Base-by-base conservation (phyloP, 1,284 basidiomycete species). In the Pseudozyma hubeiensis region DNA sequence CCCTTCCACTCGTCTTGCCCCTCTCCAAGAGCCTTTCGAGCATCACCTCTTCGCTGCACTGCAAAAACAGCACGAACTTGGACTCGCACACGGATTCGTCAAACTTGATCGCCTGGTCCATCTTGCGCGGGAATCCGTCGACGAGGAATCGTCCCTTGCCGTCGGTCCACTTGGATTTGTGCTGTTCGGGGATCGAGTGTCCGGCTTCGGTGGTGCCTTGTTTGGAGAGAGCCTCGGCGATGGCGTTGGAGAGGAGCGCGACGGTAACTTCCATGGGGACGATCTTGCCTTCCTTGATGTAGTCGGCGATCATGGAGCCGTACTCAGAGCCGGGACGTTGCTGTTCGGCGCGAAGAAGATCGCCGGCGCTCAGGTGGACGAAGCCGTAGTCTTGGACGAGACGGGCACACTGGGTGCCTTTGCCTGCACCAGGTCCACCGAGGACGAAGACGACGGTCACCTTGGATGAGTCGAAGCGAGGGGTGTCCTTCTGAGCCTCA, bases 211-310 rank as follows among this genome's bases (percentile, higher is more conserved):
- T 60, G 31, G 24, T 58, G 46, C 63, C 75, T 24, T 68, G 57
- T 31, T 64, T 52, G 17, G 84, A 39, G 46, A 96, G 85, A 10
- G 90, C 90, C 46, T 87, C 89, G 39, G 86, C 82, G 91, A 99
- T 99, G 14, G 96, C 95, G 83, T 93, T 96, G 87, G 95, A 90
- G 67, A 99, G 88, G 35, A 99, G 90, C 85, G 94, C 94, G 84
- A 99, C 90, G 35, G 97, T 99, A 64, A 99, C 92, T 84, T 97
- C 92, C 90, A 93, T 93, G 5, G 97, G 97, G 6, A 99, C 97
- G 80, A 99, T 97, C 71, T 88, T 90, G 61, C 97, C 97, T 85
- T 96, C 95, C 66, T 88, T 90, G 85, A 99, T 99, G 87, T 91
- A 92, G 29, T 89, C 90, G 74, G 89, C 90, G 85, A 99, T 99